phyloP scores from a whole-genome alignment of 202 grass and related monocot species.

The Saccharum hybrid region DNA sequence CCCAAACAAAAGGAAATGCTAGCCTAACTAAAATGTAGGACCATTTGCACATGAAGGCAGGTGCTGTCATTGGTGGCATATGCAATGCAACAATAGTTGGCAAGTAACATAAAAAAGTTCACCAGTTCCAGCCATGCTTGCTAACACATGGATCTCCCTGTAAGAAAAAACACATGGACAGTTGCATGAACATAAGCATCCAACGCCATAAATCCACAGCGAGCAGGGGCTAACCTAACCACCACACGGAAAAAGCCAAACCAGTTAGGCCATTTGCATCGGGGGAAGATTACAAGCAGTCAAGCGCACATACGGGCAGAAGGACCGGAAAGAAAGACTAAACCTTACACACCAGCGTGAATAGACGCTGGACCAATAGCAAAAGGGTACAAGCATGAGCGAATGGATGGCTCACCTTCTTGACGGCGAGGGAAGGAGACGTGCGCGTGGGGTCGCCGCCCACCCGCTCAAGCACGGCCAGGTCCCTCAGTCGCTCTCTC shows the following conservation, averaged over 20 bases:
- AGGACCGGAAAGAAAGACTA: conserved; percentile 21
- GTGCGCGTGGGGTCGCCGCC: conserved; percentile 58
- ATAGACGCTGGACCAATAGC: conserved; percentile 7
- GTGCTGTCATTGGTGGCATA: conserved; percentile 22
- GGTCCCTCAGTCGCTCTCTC: conserved; percentile 81
- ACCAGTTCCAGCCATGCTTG: conserved; percentile 27
- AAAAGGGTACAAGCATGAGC: conserved; percentile 17
- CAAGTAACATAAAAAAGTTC: conserved; percentile 25
- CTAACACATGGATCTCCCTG: conserved; percentile 10
- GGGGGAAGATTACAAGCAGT: conserved; percentile 38
- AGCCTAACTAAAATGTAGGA: neutral
- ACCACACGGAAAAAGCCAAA: conserved; percentile 33
- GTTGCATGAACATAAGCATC: neutral
- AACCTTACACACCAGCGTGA: neutral
- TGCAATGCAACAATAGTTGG: neutral
- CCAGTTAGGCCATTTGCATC: conserved; percentile 21
- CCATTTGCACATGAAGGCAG: neutral
- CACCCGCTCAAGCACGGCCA: conserved; percentile 71
- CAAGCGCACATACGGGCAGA: conserved; percentile 28
- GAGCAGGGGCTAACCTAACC: conserved; percentile 32
- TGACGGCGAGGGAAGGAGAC: conserved; percentile 77
- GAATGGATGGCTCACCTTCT: conserved; percentile 67
- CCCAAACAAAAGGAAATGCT: neutral
- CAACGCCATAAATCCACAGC: conserved; percentile 21
- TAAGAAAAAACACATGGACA: neutral